Conservation (phyloP, 345 rosid species). For the Pistacia atlantica region DNA sequence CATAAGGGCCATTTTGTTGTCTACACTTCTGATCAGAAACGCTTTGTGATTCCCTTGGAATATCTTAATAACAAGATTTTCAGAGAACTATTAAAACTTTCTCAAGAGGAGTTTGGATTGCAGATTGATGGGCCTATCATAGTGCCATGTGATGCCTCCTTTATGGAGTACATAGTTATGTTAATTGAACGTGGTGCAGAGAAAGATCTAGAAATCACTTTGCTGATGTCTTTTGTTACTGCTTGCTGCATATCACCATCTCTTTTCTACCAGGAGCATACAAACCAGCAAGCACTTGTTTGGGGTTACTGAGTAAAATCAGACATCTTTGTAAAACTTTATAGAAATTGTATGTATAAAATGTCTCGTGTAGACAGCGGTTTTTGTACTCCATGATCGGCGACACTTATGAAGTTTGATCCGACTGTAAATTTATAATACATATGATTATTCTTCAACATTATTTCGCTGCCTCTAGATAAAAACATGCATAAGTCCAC, state of each 20-base stretch:
- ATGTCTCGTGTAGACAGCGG: background rate
- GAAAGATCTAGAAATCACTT: conserved; percentile 8
- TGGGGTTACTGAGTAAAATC: background rate
- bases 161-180: background rate
- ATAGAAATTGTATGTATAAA: background rate
- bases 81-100: too few species aligned
- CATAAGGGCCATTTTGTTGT: too few species aligned
- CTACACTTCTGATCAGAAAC: too few species aligned
- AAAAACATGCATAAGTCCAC: background rate
- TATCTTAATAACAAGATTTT: too few species aligned
- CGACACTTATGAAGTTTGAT: background rate
- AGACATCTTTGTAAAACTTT: background rate
- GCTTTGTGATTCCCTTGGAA: too few species aligned
- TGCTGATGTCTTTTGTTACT: background rate
- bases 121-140: too few species aligned
- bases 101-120: too few species aligned
- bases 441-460: background rate
- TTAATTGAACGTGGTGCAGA: background rate
- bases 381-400: too few species aligned
- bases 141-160: too few species aligned
- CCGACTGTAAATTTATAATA: background rate
- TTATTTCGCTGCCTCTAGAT: background rate
- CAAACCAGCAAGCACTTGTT: background rate
- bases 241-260: background rate
- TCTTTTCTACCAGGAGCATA: background rate